Base-by-base conservation (phyloP, 305 asterid genomes). In the Fraxinus latifolia region DNA sequence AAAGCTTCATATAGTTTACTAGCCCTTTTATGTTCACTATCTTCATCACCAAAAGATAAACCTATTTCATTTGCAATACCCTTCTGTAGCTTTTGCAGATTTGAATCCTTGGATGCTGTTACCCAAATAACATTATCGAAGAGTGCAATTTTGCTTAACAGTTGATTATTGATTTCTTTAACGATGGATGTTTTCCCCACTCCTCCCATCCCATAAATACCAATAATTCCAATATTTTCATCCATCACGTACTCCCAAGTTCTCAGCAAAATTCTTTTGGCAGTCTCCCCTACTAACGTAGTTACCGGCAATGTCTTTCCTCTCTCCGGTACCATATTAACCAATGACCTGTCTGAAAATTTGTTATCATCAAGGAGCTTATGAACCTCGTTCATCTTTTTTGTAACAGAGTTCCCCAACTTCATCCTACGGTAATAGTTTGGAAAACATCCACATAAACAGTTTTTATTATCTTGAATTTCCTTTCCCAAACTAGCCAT, bases 111-210 rank as follows among this genome's bases (percentile, higher is more conserved):
- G 9, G 89, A 83, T 32, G 87, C 89, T 2, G 87, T 74, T 70
- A 81, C 87, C 87, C 85, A 86, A 81, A 86, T 77, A 55, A 86
- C 65, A 14, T 25, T 19, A 55, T 78, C 85, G 32, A 86, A 86
- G 33, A 19, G 8, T 47, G 74, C 29, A 9, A 50, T 39, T 31
- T 83, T 83, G 12, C 55, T 68, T 55, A 86, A 42, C 31, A 86
- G 55, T 39, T 78, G 80, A 39, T 86, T 83, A 58, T 86, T 83
- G 3, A 86, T 81, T 67, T 76, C 82, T 9, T 62, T 77, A n/a
- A 83, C 29, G 39, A 86, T 78, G 31, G 85, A 62, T 36, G 89
- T 86, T 77, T 86, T 86, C 36, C 89, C 87, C 8, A 86, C 85
- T 55, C 82, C 81, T 17, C 81, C 73, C 73, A 77, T 77, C 31